Evolutionary conservation across 1,284 basidiomycete species (phyloP), one percentile per base, ranked within the genome.

Genomic region (Malassezia sympodialis): DNA sequence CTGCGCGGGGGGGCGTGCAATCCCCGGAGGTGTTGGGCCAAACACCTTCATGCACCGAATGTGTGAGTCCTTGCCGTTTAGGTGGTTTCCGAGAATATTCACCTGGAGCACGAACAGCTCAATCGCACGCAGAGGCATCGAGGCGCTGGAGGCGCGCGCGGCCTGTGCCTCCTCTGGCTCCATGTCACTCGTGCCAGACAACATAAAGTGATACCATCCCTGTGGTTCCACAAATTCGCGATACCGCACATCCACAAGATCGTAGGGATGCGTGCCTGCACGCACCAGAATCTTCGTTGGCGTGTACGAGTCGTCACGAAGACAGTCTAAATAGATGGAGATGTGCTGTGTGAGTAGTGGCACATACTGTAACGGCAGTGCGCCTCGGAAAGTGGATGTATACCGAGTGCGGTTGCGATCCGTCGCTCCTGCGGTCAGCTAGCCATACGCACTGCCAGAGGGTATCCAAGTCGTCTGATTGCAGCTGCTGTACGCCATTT

Each of bases 1-100:
- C 21, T 27, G 23, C 1, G 23, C 21, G 10, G 37, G 37, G 19
- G 37, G 17, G 10, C 37, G 37, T 19, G 21, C 37, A 19, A 19
- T 21, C 1, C 44, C 42, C 11, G 42, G 21, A 5, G 17, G 32
- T 6, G 48, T 42, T 3, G 53, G 53, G 4, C 90, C 93, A 58
- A 90, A 83, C 21, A 96, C 81, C 49, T 82, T 83, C 39, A 98
- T 76, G 1, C 90, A 89, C 17, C 94, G 83, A 14, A 98, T 86
- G 76, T 98, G 94, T 8, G 94, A 98, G 76, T 99, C 94, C 75
- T 98, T 98, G 3, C 94, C 94, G 66, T 93, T 96, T 81, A 94
- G 85, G 71, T 98, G 90, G 72, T 98, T 98, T 19, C 87, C 84
- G 19, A 90, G 79, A 51, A 99, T 83, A 56, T 91, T 84, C 28